A percentile compares a stretch with the other conserved stretches of the same genome.
phyloP scores from a whole-genome alignment of 2,329 filamentous ascomycete species.

The Penicillium verrucosum region DNA sequence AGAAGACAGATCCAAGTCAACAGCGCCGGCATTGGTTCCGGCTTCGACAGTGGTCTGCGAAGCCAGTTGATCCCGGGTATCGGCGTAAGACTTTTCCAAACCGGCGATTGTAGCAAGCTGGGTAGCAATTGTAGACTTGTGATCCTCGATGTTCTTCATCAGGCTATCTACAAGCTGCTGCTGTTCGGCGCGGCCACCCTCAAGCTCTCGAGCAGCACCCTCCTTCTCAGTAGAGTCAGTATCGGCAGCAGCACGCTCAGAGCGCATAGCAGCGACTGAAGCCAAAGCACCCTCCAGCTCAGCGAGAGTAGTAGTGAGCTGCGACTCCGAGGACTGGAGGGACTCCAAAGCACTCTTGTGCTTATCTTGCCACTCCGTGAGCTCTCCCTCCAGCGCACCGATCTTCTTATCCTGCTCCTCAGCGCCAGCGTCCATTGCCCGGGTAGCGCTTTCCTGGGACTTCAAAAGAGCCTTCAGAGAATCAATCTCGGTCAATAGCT shows the following conservation, averaged over 20 bases:
- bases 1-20: conserved; percentile 36
- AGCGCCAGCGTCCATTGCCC: conserved; percentile 32
- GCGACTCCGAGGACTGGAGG: conserved; percentile 68
- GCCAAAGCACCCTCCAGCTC: conserved; percentile 68
- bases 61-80: conserved; percentile 65
- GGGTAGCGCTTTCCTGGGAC: conserved; percentile 36
- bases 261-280: conserved; percentile 49
- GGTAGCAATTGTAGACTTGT: conserved; percentile 68
- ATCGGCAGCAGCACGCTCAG: conserved; percentile 38
- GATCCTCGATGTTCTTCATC: conserved; percentile 73
- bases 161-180: conserved; percentile 60
- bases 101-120: conserved; percentile 68
- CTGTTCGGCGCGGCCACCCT: conserved; percentile 55
- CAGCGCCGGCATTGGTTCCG: conserved; percentile 49
- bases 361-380: conserved; percentile 71
- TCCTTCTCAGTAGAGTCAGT: conserved; percentile 36
- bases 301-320: conserved; percentile 68
- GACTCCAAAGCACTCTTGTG: conserved; percentile 68
- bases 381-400: conserved; percentile 65
- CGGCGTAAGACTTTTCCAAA: conserved; percentile 68
- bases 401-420: conserved; percentile 58
- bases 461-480: conserved; percentile 58
- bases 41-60: conserved; percentile 62
- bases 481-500: conserved; percentile 69
- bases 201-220: conserved; percentile 45